Evolutionary conservation across 2,329 filamentous ascomycete genomes (phyloP).

Genomic region (Clonostachys chloroleuca): DNA sequence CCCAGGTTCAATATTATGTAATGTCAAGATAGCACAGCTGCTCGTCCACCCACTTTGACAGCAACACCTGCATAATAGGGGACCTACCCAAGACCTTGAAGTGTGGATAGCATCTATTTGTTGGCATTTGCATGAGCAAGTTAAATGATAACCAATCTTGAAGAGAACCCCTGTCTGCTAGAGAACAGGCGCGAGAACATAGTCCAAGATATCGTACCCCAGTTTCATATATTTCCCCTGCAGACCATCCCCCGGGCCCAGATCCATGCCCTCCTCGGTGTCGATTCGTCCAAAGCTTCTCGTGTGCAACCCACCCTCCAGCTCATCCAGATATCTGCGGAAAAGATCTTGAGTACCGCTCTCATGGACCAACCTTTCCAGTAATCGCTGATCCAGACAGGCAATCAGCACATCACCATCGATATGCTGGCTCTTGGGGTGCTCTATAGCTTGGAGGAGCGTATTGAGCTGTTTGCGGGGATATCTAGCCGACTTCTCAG

Average conservation of each 20-base stretch:
- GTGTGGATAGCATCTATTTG: too few relatives aligned
- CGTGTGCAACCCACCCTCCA: constrained; percentile 42
- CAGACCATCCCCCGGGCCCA: background rate
- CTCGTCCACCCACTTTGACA: too few relatives aligned
- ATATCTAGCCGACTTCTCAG: too few relatives aligned
- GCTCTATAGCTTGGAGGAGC: too few relatives aligned
- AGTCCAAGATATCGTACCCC: constrained; percentile 50
- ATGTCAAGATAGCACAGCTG: too few relatives aligned
- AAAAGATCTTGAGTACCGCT: background rate
- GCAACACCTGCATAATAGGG: too few relatives aligned
- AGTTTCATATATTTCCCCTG: constrained; percentile 34
- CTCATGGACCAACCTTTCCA: constrained; percentile 35
- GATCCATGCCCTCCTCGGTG: too few relatives aligned
- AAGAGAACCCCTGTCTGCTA: constrained; percentile 13
- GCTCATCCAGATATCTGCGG: constrained; percentile 38
- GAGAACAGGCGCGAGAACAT: constrained; percentile 45
- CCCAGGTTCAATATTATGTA: too few relatives aligned
- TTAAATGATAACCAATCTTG: too few relatives aligned
- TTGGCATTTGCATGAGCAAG: too few relatives aligned
- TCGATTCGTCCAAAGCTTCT: constrained; percentile 13
- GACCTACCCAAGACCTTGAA: too few relatives aligned
- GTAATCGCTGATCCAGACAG: constrained; percentile 39
- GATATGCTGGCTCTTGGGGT: constrained; percentile 54
- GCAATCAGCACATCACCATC: constrained; percentile 61
- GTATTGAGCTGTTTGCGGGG: too few relatives aligned